Evolutionary conservation across 225 moss, liverwort and hornwort genomes (phyloP).

Genomic region (Physcomitrellopsis africana): DNA sequence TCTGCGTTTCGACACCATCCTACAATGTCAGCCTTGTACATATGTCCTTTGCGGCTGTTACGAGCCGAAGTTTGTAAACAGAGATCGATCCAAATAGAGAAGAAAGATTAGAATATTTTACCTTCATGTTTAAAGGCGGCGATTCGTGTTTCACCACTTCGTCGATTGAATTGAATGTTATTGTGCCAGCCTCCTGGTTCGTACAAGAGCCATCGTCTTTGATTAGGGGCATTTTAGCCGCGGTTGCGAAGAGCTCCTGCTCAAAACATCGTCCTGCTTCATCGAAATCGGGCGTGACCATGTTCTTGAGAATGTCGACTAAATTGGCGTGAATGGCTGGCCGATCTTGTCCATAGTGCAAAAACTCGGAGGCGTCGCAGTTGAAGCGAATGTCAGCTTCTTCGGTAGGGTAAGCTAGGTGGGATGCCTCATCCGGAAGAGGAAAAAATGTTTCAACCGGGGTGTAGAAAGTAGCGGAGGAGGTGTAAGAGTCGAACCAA

Average conservation of each 20-base stretch:
- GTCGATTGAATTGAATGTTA: constrained; percentile 26
- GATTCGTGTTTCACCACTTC: constrained; percentile 31
- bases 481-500: constrained; percentile 31
- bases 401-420: constrained; percentile 31
- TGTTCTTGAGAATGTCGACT: constrained; percentile 52
- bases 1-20: constrained; percentile 25
- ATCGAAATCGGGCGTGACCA: constrained; percentile 37
- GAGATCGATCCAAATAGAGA: no score
- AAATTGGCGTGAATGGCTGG: constrained; percentile 54
- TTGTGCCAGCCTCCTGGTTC: constrained; percentile 14
- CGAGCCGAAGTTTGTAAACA: no score
- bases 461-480: constrained; percentile 3
- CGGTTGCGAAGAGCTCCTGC: constrained; percentile 35
- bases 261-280: constrained; percentile 19
- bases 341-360: constrained; percentile 25
- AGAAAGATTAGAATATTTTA: not conserved
- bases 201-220: constrained; percentile 37
- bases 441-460: no score
- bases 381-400: constrained; percentile 32
- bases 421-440: constrained; percentile 3
- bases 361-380: constrained; percentile 30
- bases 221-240: constrained; percentile 28
- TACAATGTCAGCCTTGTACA: no score
- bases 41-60: no score
- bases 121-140: constrained; percentile 53